phyloP scores from a whole-genome alignment of 2,329 filamentous ascomycete species.

The Pseudogymnoascus sp. region DNA sequence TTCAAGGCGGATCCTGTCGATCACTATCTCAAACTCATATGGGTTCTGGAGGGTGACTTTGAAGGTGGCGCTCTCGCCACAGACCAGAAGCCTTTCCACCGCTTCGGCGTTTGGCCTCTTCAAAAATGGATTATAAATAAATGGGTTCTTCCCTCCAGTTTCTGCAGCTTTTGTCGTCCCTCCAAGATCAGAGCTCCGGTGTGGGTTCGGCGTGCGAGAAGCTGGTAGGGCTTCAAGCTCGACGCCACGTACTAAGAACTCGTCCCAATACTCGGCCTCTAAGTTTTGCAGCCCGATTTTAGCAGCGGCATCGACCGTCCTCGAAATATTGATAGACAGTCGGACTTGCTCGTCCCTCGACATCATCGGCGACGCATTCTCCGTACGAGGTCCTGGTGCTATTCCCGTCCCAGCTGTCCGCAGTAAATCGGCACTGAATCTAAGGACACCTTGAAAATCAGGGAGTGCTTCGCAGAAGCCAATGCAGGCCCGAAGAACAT shows the following conservation, averaged over 20 bases:
- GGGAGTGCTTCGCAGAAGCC: constrained; percentile 90
- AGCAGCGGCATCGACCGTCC: constrained; percentile 71
- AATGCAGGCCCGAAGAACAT: constrained; percentile 82
- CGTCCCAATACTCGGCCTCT: constrained; percentile 90
- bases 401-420: constrained; percentile 75
- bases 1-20: constrained; percentile 73
- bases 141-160: constrained; percentile 59
- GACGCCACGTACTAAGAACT: constrained; percentile 78
- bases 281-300: constrained; percentile 65
- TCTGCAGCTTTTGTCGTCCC: constrained; percentile 33
- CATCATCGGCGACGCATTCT: constrained; percentile 65
- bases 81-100: constrained; percentile 65
- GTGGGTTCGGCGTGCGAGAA: constrained; percentile 58
- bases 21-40: constrained; percentile 85
- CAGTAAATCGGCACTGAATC: constrained; percentile 77
- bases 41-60: constrained; percentile 85
- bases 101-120: constrained; percentile 56
- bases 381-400: constrained; percentile 62
- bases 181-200: constrained; percentile 47
- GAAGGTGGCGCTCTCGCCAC: constrained; percentile 71
- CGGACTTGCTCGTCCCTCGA: constrained; percentile 77
- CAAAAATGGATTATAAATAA: constrained; percentile 91
- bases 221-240: constrained; percentile 58
- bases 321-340: constrained; percentile 76
- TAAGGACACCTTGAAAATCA: constrained; percentile 83